Conservation (phyloP, 2,329 filamentous ascomycete genomes). For the Apiospora rasikravindrae region DNA sequence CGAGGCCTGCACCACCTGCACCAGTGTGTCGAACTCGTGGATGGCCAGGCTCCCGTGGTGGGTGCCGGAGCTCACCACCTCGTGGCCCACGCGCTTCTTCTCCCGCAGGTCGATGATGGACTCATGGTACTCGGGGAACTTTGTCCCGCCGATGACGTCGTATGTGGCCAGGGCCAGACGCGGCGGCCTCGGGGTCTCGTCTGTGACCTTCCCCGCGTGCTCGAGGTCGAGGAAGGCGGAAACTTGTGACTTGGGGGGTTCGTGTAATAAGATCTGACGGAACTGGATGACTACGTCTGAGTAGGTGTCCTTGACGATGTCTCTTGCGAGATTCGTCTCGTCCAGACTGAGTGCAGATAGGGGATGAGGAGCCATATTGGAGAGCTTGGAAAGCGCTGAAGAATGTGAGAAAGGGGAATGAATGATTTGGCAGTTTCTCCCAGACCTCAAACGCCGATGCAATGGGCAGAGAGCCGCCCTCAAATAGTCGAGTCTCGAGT, state of each 20-base stretch:
- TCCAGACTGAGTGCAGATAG: not conserved
- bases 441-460: not conserved
- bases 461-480: not conserved
- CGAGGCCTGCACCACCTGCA: conserved; percentile 41
- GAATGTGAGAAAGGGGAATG: not conserved
- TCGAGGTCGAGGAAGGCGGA: not conserved
- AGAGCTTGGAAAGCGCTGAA: not conserved
- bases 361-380: not conserved
- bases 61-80: not conserved
- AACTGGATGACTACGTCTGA: not conserved
- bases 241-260: conserved; percentile 2
- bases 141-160: not conserved
- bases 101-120: not conserved
- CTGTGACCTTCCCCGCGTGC: conserved; percentile 5
- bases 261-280: conserved; percentile 13
- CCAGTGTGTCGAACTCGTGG: conserved; percentile 43
- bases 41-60: conserved; percentile 1
- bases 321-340: not conserved
- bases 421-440: not conserved
- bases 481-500: not conserved
- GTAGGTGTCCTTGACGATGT: not conserved
- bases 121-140: conserved; percentile 8
- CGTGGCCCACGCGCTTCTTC: not conserved
- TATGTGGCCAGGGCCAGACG: not conserved
- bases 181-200: not conserved